Conservation (phyloP, 2,329 filamentous ascomycete genomes). For the Aspergillus pseudoviridinutans region DNA sequence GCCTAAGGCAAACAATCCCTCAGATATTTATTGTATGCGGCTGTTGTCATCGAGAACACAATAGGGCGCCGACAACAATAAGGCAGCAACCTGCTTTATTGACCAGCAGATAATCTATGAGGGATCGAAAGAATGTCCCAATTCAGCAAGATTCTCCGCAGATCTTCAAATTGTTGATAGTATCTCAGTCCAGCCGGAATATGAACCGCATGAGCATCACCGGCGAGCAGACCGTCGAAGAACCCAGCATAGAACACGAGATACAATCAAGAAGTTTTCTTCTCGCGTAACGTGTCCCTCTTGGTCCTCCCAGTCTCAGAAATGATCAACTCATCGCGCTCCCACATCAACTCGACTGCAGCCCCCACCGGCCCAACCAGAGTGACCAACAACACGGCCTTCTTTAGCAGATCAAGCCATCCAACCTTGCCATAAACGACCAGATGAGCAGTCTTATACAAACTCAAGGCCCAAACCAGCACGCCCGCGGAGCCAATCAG, state of each 20-base stretch:
- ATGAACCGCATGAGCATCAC: not conserved
- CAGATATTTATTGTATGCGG: not conserved
- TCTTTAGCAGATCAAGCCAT: constrained; percentile 27
- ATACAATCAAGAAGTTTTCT: constrained; percentile 19
- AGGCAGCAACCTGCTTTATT: not conserved
- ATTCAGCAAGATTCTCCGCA: not conserved
- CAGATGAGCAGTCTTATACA: constrained; percentile 31
- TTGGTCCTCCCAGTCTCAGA: constrained; percentile 32
- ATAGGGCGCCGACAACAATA: not conserved
- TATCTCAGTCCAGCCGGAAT: not conserved
- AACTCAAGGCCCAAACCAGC: constrained; percentile 43
- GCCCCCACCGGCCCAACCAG: constrained; percentile 44
- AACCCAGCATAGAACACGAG: not conserved
- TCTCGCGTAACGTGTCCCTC: constrained; percentile 25
- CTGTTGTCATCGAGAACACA: not conserved
- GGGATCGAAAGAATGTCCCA: not conserved
- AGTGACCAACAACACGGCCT: constrained; percentile 32
- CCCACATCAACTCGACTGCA: constrained; percentile 47
- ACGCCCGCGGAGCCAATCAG: constrained; percentile 41
- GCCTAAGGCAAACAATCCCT: not conserved
- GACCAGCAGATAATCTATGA: not conserved
- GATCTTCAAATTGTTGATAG: not conserved
- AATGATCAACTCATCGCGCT: constrained; percentile 45
- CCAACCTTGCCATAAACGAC: constrained; percentile 22
- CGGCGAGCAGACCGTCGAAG: not conserved